Percentiles rank a stretch among this genome's conserved stretches.
These are phyloP conservation scores for Nicotiana otophora DNA, from an alignment of 257 asterid species.

Conservation along the genomic window DNA sequence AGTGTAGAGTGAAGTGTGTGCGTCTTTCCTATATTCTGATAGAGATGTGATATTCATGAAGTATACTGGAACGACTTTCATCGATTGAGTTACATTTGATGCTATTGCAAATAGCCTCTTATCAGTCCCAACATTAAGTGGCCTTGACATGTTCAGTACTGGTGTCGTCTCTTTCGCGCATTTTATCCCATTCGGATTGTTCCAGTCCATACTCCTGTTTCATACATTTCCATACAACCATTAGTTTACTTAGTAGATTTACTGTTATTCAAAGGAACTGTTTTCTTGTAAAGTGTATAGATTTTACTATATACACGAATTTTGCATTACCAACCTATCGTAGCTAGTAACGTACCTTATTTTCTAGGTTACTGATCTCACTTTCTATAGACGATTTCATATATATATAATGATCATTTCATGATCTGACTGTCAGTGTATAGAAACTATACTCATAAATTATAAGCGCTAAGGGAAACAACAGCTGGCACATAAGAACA, in stretches of 20 bases:
- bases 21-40: slow-evolving; percentile 72
- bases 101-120: slow-evolving; percentile 35
- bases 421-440: no score
- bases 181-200: slow-evolving; percentile 63
- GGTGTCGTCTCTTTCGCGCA: slow-evolving; percentile 64
- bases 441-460: no score
- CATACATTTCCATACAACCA: neutral
- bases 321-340: no score
- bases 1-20: slow-evolving; percentile 69
- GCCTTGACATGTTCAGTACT: slow-evolving; percentile 54
- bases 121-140: slow-evolving; percentile 61
- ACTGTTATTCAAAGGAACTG: no score
- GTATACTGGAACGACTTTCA: slow-evolving; percentile 29
- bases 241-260: neutral
- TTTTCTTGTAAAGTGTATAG: no score
- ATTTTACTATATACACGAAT: no score
- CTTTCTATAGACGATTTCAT: no score
- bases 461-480: no score
- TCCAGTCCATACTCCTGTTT: slow-evolving; percentile 75
- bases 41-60: slow-evolving; percentile 56
- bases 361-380: no score
- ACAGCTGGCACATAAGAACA: no score
- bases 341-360: no score
- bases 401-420: no score
- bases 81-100: slow-evolving; percentile 50